Evolutionary conservation across 108 stramenopile species (phyloP).

Genomic region (Cyclotella baltica): DNA sequence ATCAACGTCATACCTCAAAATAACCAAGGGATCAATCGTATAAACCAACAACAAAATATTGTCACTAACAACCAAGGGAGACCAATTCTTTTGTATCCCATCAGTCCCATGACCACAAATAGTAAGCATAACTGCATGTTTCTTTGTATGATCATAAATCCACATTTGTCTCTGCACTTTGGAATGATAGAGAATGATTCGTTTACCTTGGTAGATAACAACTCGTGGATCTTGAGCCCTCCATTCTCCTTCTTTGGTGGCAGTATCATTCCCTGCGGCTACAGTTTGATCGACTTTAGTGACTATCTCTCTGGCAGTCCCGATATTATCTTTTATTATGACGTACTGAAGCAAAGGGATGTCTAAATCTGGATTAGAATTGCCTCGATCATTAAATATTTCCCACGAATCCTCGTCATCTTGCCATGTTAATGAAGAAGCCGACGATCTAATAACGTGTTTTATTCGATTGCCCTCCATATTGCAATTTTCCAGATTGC

Average conservation of each 20-base stretch:
- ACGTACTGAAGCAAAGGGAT: background rate
- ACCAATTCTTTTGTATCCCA: constrained; percentile 11
- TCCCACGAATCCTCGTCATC: background rate
- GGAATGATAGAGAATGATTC: background rate
- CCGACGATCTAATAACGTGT: background rate
- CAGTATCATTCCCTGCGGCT: background rate
- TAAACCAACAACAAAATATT: background rate
- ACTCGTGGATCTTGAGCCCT: constrained; percentile 6
- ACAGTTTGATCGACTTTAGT: background rate
- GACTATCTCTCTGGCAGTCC: background rate
- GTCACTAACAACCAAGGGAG: constrained; percentile 1
- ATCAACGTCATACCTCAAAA: constrained; percentile 3
- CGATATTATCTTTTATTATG: background rate
- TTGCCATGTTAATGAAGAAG: background rate
- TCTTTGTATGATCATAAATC: background rate
- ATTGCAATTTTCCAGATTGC: background rate
- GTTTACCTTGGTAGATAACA: background rate
- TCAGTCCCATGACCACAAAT: constrained; percentile 2
- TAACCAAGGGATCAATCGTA: constrained; percentile 3
- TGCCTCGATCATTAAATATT: constrained; percentile 4
- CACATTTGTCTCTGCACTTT: background rate
- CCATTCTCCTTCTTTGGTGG: background rate
- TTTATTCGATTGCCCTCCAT: background rate
- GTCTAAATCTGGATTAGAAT: background rate
- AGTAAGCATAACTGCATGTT: background rate